These are phyloP conservation scores for Fusarium mexicanum DNA, from an alignment of 2,329 filamentous ascomycete species.

Conservation along the genomic window DNA sequence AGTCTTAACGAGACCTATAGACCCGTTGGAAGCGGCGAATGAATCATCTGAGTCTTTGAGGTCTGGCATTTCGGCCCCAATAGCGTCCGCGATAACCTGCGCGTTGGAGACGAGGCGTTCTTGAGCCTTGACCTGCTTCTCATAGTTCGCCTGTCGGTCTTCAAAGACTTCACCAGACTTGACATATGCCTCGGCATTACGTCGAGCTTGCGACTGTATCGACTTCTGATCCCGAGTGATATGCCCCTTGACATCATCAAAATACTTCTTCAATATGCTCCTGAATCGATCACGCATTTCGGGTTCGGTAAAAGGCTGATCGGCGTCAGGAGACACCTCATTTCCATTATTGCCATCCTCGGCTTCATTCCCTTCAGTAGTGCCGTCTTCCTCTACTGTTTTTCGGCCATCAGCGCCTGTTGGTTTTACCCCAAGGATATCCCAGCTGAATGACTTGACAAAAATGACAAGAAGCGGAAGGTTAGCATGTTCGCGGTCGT, in stretches of 20 bases:
- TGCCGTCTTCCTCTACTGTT: conserved; percentile 83
- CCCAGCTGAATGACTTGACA: conserved; percentile 96
- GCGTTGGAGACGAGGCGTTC: conserved; percentile 91
- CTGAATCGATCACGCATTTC: conserved; percentile 88
- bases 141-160: conserved; percentile 93
- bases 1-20: conserved; percentile 92
- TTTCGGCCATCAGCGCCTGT: conserved; percentile 81
- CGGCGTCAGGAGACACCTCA: conserved; percentile 55
- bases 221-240: conserved; percentile 92
- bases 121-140: conserved; percentile 91
- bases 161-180: conserved; percentile 99
- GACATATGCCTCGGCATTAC: conserved; percentile 97
- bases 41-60: conserved; percentile 83
- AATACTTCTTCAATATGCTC: conserved; percentile 86
- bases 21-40: conserved; percentile 72
- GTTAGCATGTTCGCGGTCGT: conserved; percentile 93
- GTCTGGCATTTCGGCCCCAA: conserved; percentile 93
- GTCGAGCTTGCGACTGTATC: conserved; percentile 84
- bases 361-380: conserved; percentile 54
- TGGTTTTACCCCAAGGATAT: conserved; percentile 84
- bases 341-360: conserved; percentile 50
- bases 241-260: conserved; percentile 91
- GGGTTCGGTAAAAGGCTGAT: conserved; percentile 77
- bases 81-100: conserved; percentile 86
- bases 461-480: conserved; percentile 92